Evolutionary conservation across 169 alveolate genomes (phyloP).

Genomic region (Theileria annulata): DNA sequence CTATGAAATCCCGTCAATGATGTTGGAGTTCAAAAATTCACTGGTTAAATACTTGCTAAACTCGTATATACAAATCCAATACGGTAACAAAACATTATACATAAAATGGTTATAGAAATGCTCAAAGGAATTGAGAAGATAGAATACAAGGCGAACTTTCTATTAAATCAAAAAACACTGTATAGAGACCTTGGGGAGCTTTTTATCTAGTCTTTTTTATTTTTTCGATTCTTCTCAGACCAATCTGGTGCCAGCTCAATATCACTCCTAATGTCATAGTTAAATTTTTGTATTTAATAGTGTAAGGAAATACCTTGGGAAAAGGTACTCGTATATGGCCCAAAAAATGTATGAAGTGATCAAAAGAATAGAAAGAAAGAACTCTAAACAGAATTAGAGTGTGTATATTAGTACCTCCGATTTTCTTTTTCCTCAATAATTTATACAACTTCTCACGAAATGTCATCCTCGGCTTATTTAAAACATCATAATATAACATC

Average conservation of each 20-base stretch:
- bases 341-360: constrained; percentile 5
- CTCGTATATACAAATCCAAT: constrained; percentile 42
- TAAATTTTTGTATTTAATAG: too few relatives aligned
- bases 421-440: constrained; percentile 30
- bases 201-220: not conserved
- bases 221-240: constrained; percentile 17
- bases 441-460: constrained; percentile 14
- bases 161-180: constrained; percentile 67
- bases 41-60: constrained; percentile 24
- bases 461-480: constrained; percentile 31
- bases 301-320: constrained; percentile 42
- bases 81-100: constrained; percentile 24
- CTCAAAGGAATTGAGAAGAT: constrained; percentile 39
- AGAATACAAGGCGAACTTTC: constrained; percentile 71
- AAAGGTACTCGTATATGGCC: constrained; percentile 27
- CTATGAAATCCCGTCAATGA: constrained; percentile 4
- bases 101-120: constrained; percentile 8
- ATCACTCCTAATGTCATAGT: constrained; percentile 25
- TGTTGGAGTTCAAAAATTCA: constrained; percentile 48
- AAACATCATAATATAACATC: constrained; percentile 44
- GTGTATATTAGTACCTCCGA: constrained; percentile 42
- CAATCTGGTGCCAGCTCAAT: constrained; percentile 59
- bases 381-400: constrained; percentile 13
- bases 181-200: constrained; percentile 59
- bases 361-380: constrained; percentile 8